Conservation (phyloP, 139 green algal species). For the Tetraselmis striata region DNA sequence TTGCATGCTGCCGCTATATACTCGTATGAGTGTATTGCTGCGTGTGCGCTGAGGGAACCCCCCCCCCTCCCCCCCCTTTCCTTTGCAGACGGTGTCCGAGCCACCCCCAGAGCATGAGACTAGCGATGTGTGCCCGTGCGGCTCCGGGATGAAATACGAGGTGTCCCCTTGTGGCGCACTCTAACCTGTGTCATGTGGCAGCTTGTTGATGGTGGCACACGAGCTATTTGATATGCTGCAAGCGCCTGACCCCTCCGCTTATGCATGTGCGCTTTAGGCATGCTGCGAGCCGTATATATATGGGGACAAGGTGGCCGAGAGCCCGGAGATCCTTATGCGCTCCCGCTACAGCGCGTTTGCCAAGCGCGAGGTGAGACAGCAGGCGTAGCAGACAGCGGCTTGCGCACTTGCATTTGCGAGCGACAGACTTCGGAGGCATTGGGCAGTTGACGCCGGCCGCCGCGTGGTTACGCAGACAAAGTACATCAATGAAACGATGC, state of each 20-base stretch:
- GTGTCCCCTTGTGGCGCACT: not conserved
- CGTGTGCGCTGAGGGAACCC: too few relatives aligned
- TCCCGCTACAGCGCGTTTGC: not conserved
- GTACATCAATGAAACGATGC: not conserved
- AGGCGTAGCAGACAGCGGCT: too few relatives aligned
- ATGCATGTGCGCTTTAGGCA: not conserved
- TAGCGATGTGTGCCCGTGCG: not conserved
- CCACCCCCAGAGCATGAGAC: not conserved
- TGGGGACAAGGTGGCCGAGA: not conserved
- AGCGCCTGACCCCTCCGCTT: not conserved
- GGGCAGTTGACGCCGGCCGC: too few relatives aligned
- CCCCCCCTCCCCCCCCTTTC: too few relatives aligned
- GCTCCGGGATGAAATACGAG: not conserved
- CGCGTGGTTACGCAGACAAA: not conserved
- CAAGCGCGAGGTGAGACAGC: not conserved
- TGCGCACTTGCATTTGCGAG: too few relatives aligned
- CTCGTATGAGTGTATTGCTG: too few relatives aligned
- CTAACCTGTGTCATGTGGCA: not conserved
- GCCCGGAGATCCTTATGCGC: not conserved
- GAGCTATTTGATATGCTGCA: not conserved
- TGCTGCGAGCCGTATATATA: not conserved
- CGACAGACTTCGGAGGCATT: too few relatives aligned
- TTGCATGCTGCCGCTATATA: too few relatives aligned
- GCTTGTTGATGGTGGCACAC: not conserved
- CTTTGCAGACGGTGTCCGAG: too few relatives aligned